Evolutionary conservation across 2,329 filamentous ascomycete genomes (phyloP), one percentile per base, ranked within the genome.

Genomic region (Colletotrichum ledebouriae): DNA sequence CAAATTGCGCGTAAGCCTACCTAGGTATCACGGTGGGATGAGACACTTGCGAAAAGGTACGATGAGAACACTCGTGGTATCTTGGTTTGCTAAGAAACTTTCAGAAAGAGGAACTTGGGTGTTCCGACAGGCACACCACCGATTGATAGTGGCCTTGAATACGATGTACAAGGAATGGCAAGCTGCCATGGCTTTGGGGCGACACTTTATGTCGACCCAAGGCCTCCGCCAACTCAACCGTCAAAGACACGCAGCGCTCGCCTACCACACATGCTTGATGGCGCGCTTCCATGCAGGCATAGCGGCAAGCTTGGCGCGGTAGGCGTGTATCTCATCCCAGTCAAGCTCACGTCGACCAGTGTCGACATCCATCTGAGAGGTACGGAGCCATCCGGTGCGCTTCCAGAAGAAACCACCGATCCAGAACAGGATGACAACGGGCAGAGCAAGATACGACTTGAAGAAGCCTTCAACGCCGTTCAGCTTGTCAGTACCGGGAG

Each of bases 351-450:
- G 84, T 44, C 89, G 85, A 70, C 89, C 90, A 41, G 84, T 85
- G 75, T 92, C 89, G 63, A 92, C 84, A 72, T 92, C 90, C 67
- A 93, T 91, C 72, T 92, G 80, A n/a, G 82, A 78, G 3, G 86
- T 77, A n/a, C 76, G 83, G 61, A 90, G 81, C 87, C 87, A 92
- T 25, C 85, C 85, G 13, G 81, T 77, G 41, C 87, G 81, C 83
- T 92, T 92, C 90, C 89, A 92, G 71, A 86, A 6, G 75, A 85
- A 91, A 6, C 89, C 87, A 56, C 76, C 74, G 44, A 81, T 46
- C 84, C 86, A 89, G 77, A 89, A 89, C 60, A 79, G 41, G 2
- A 87, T 70, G 25, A 88, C 83, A 50, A 88, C 82, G 29, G 85
- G 85, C 1, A 87, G 72, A 12, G 85, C 85, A n/a, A 89, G 84